A percentile compares a stretch with the other conserved stretches of the same genome.
Conservation (phyloP, 345 rosid genomes). For the Cochlearia excelsa region DNA sequence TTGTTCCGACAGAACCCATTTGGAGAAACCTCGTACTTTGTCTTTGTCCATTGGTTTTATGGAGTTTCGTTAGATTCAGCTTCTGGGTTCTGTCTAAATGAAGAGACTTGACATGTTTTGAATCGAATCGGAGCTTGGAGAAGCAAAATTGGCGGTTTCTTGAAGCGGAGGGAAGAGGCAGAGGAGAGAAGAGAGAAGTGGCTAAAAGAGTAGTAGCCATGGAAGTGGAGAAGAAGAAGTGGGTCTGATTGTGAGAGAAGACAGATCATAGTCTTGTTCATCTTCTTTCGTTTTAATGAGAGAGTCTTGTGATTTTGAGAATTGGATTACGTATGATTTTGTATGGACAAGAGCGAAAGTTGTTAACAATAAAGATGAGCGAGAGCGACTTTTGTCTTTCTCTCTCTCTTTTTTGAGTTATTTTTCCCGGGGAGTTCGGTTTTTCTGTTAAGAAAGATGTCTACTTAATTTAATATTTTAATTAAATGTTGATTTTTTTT, state of each 20-base stretch:
- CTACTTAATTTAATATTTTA: too few relatives aligned
- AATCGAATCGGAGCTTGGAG: constrained; percentile 7
- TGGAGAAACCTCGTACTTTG: constrained; percentile 42
- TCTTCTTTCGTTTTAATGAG: not conserved
- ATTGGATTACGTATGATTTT: too few relatives aligned
- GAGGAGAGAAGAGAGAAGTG: constrained; percentile 35
- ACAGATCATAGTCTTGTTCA: constrained; percentile 31
- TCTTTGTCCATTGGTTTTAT: not conserved
- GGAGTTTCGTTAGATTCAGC: too few relatives aligned
- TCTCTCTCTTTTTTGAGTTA: too few relatives aligned
- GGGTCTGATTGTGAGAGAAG: constrained; percentile 20
- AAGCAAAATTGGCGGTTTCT: too few relatives aligned
- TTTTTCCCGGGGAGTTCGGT: too few relatives aligned
- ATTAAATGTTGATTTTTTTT: too few relatives aligned
- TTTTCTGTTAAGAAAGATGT: too few relatives aligned
- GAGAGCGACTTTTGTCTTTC: too few relatives aligned
- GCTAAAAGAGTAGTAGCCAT: constrained; percentile 48
- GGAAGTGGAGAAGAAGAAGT: constrained; percentile 21
- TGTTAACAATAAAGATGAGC: too few relatives aligned
- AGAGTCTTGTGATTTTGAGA: too few relatives aligned
- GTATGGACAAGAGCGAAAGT: too few relatives aligned
- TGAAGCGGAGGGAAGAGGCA: not conserved
- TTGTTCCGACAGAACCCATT: constrained; percentile 37
- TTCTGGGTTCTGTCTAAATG: not conserved
- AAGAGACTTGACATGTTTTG: constrained; percentile 6